Base-by-base conservation (phyloP, 2,329 filamentous ascomycete genomes). In the Aspergillus texensis region DNA sequence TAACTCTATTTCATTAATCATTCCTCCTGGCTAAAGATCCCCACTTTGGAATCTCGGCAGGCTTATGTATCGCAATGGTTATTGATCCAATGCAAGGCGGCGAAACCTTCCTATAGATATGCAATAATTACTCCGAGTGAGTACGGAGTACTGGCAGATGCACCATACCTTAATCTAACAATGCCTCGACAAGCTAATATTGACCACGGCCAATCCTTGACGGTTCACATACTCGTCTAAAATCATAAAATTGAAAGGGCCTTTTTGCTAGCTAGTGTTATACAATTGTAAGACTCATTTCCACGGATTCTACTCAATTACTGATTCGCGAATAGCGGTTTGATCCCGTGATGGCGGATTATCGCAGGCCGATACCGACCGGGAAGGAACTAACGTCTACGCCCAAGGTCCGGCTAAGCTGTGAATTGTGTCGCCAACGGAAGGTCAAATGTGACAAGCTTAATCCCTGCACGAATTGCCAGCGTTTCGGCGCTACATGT, bases 381-480 rank as follows among this genome's bases (percentile, higher is more conserved):
- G 30, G 28, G n/a, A 36, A 34, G 41, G 30, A 26, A 12, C 19
- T 34, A 1, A 24, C 41, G 14, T 57, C 50, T 12, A 34, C 68
- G 6, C 69, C 68, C 30, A 65, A 56, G 28, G 72, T 74, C 6
- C 67, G 71, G 26, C 65, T 77, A 3, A 74, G 68, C 60, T 77
- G 75, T 36, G 72, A 75, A 59, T 65, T 68, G 30, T 76, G 73
- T 61, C 72, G 68, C 30, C 70, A 71, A 57, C 75, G 74, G 52
- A 77, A 77, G 57, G 72, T 75, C 11, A 75, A 71, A 63, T 77
- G 74, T 52, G 74, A 76, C 63, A 77, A 77, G 60, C 66, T 70
- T 12, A 68, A 67, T 53, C 74, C 75, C 1, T 77, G 75, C 48
- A 70, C 71, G 11, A 77, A 73, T 57, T 77, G 74, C 48, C 62